Conservation (phyloP, 805 yeast genomes). For the Kodamaea jinghongensis region DNA sequence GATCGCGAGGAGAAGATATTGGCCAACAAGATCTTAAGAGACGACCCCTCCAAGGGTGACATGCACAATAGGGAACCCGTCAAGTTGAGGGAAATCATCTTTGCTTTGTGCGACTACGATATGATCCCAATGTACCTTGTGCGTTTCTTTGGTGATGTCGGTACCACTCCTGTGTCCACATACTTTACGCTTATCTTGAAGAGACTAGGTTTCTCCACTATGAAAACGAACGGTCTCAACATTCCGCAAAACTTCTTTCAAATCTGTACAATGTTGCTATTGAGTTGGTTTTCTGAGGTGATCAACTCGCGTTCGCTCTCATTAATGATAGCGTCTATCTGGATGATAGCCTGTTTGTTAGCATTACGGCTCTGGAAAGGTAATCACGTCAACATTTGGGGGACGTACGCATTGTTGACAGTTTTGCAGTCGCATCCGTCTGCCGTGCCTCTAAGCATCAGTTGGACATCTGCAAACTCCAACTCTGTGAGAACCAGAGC, state of each 20-base stretch:
- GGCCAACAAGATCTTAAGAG: constrained; percentile 29
- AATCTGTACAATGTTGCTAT: constrained; percentile 18
- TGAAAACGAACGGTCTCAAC: constrained; percentile 49
- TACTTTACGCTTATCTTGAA: constrained; percentile 14
- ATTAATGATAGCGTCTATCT: constrained; percentile 14
- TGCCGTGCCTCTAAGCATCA: constrained; percentile 53
- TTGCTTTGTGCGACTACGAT: constrained; percentile 23
- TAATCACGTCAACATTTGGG: constrained; percentile 41
- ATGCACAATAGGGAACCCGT: constrained; percentile 30
- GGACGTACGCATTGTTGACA: constrained; percentile 39
- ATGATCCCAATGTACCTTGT: constrained; percentile 26
- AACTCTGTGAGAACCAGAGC: constrained; percentile 61
- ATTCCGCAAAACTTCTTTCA: constrained; percentile 45
- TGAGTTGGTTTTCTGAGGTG: constrained; percentile 23
- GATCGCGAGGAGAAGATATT: constrained; percentile 28
- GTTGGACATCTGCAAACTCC: constrained; percentile 63
- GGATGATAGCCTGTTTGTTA: constrained; percentile 19
- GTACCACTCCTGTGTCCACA: constrained; percentile 15
- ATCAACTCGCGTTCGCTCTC: constrained; percentile 19
- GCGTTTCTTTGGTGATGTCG: constrained; percentile 21
- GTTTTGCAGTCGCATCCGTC: constrained; percentile 46
- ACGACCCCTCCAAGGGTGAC: constrained; percentile 32
- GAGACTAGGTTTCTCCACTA: constrained; percentile 51
- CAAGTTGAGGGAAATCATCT: constrained; percentile 16
- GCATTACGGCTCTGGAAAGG: constrained; percentile 42